These are phyloP conservation scores for Clitopilus hobsonii DNA, from an alignment of 768 basidiomycete species.

Conservation along the genomic window DNA sequence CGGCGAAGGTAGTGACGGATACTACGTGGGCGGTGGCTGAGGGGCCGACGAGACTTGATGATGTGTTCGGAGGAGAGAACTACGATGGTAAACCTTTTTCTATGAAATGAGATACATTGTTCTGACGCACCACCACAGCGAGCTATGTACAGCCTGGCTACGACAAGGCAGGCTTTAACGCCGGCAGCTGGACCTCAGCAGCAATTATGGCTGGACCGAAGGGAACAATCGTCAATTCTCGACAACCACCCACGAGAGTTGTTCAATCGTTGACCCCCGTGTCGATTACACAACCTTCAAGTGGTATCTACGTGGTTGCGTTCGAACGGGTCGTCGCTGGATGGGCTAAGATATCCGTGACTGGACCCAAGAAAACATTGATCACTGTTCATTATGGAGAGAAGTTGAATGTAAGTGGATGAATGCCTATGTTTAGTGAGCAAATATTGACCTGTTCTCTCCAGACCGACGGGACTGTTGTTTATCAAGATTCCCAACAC, in stretches of 20 bases:
- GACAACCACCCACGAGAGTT: conserved; percentile 20
- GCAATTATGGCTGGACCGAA: conserved; percentile 15
- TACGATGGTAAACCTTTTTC: conserved; percentile 17
- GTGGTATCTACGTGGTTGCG: conserved; percentile 17
- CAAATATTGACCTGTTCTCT: background rate
- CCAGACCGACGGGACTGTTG: conserved; percentile 8
- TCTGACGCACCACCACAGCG: conserved; percentile 9
- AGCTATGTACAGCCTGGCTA: conserved; percentile 17
- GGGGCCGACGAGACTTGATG: conserved; percentile 23
- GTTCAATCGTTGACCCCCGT: conserved; percentile 16
- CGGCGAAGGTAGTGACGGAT: conserved; percentile 13
- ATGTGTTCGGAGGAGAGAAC: conserved; percentile 26
- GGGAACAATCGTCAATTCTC: conserved; percentile 15
- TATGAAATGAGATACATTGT: background rate
- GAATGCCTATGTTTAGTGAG: background rate
- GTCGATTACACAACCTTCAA: conserved; percentile 17
- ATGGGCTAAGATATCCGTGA: conserved; percentile 20
- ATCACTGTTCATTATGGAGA: conserved; percentile 25
- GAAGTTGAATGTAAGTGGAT: conserved; percentile 18
- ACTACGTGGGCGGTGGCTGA: conserved; percentile 18
- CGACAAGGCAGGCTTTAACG: conserved; percentile 15
- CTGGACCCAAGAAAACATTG: conserved; percentile 18
- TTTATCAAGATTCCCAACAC: conserved; percentile 11
- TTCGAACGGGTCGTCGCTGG: conserved; percentile 23
- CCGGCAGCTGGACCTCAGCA: conserved; percentile 16